Conservation (phyloP, 495 filamentous ascomycete genomes). For the Tetracladium marchalianum region DNA sequence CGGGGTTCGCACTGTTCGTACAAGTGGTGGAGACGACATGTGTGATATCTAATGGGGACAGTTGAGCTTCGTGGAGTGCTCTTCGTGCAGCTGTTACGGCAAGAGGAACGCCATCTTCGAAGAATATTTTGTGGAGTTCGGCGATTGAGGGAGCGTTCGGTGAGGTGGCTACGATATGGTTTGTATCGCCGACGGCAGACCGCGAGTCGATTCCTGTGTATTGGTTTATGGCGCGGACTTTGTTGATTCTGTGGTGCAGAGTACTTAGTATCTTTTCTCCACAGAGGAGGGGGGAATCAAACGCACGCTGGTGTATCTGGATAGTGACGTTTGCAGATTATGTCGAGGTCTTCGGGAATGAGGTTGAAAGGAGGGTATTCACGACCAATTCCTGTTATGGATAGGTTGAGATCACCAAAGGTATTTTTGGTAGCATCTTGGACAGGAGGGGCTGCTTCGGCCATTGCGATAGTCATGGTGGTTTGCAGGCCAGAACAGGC, state of each 20-base stretch:
- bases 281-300: constrained; percentile 2
- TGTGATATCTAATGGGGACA: constrained; percentile 42
- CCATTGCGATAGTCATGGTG: no score
- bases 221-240: constrained; percentile 51
- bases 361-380: constrained; percentile 41
- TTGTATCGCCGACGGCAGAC: constrained; percentile 45
- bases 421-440: constrained; percentile 6
- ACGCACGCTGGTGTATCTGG: constrained; percentile 39
- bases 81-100: constrained; percentile 47
- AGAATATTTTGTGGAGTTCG: constrained; percentile 43
- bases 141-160: constrained; percentile 41
- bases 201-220: constrained; percentile 54
- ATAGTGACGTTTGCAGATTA: constrained; percentile 34
- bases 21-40: constrained; percentile 58
- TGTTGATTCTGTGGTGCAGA: constrained; percentile 33
- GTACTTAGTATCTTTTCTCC: constrained; percentile 1
- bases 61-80: constrained; percentile 44
- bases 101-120: constrained; percentile 46
- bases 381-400: constrained; percentile 36
- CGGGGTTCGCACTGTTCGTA: constrained; percentile 59
- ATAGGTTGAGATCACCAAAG: constrained; percentile 29
- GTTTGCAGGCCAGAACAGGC: not conserved
- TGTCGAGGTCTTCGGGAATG: constrained; percentile 27
- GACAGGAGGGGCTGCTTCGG: not conserved
- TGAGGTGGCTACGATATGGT: constrained; percentile 47